These are phyloP conservation scores for Erysimum cheiri DNA, from an alignment of 441 rosid species.

Conservation along the genomic window DNA sequence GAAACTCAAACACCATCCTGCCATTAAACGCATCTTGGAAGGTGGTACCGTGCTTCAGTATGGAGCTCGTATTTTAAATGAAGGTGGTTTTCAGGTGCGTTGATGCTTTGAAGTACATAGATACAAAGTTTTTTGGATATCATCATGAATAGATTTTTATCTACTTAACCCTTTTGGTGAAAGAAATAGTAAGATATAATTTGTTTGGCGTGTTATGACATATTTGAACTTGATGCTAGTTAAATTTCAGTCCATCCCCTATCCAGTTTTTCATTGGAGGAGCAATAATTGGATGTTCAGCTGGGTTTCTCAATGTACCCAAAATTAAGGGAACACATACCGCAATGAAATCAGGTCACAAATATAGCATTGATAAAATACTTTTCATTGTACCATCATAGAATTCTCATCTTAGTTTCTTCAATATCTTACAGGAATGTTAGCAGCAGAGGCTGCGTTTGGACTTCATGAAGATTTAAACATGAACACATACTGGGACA, in stretches of 20 bases:
- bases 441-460: conserved; percentile 96
- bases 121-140: background rate
- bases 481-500: conserved; percentile 81
- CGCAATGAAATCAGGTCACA: conserved; percentile 96
- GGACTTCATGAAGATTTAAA: conserved; percentile 59
- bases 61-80: conserved; percentile 96
- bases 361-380: background rate
- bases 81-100: conserved; percentile 92
- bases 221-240: conserved; percentile 76
- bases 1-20: conserved; percentile 96
- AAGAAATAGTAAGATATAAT: background rate
- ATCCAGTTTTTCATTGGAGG: conserved; percentile 99
- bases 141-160: background rate
- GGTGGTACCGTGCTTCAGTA: conserved; percentile 92
- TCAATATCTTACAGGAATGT: conserved; percentile 69
- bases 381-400: background rate
- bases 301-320: conserved; percentile 97
- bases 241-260: conserved; percentile 98
- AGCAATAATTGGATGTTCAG: conserved; percentile 95
- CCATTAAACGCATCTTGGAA: conserved; percentile 78
- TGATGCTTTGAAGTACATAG: background rate
- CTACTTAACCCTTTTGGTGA: background rate
- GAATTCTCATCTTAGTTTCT: background rate
- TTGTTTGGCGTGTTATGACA: conserved; percentile 40
- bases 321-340: conserved; percentile 99